phyloP scores from a whole-genome alignment of 2,329 filamentous ascomycete genomes.

The Epichloe typhina region DNA sequence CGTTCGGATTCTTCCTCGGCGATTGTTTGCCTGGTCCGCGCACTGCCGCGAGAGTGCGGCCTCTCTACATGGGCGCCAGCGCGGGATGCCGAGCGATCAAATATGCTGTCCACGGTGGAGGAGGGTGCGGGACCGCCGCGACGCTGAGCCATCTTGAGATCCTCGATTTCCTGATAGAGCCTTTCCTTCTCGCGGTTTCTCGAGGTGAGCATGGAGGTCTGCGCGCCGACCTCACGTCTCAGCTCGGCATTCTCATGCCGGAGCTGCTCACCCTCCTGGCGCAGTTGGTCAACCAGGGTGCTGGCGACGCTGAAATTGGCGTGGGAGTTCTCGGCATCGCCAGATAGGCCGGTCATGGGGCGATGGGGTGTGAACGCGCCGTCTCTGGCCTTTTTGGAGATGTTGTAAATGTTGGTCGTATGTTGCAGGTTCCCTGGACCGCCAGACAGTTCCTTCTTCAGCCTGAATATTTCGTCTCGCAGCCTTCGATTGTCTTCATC shows the following conservation, averaged over 20 bases:
- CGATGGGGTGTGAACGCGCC: constrained; percentile 32
- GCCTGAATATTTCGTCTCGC: constrained; percentile 68
- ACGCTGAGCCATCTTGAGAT: constrained; percentile 78
- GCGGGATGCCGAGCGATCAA: constrained; percentile 87
- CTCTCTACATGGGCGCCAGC: constrained; percentile 56
- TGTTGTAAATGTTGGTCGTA: constrained; percentile 55
- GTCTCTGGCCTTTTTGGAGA: constrained; percentile 40
- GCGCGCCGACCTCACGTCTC: constrained; percentile 81
- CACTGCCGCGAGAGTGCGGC: constrained; percentile 62
- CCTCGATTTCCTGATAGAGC: constrained; percentile 92
- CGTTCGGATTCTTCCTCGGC: constrained; percentile 60
- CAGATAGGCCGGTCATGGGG: constrained; percentile 36
- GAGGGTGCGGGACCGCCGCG: constrained; percentile 48
- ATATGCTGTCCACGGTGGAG: constrained; percentile 76
- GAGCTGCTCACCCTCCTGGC: constrained; percentile 57
- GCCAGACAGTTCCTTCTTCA: constrained; percentile 43
- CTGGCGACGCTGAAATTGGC: constrained; percentile 44
- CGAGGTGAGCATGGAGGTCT: constrained; percentile 95
- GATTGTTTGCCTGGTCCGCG: constrained; percentile 48
- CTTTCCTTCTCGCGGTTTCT: constrained; percentile 90
- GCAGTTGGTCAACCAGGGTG: constrained; percentile 64
- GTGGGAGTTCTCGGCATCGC: constrained; percentile 36
- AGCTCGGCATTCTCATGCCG: constrained; percentile 88
- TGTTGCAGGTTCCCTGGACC: constrained; percentile 32
- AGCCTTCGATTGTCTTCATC: constrained; percentile 80